phyloP scores from a whole-genome alignment of 2,329 filamentous ascomycete genomes.

The Cladophialophora chaetospira region DNA sequence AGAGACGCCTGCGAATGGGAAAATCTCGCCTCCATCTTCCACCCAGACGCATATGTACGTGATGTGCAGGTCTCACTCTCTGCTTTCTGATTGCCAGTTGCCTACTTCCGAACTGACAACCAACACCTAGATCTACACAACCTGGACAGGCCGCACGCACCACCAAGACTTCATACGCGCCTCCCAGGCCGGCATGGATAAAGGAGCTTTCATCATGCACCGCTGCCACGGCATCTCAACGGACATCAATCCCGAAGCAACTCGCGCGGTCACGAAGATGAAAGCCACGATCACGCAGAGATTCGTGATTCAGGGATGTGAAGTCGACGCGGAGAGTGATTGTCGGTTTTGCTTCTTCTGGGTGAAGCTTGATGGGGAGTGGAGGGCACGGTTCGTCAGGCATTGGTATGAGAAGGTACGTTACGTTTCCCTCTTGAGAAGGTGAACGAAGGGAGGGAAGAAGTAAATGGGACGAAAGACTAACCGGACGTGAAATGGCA shows the following conservation, averaged over 20 bases:
- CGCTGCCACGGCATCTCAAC: conserved; percentile 54
- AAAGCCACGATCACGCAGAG: conserved; percentile 58
- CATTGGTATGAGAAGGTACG: conserved; percentile 55
- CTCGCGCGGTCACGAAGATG: conserved; percentile 56
- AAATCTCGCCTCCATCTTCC: conserved; percentile 55
- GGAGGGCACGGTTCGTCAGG: conserved; percentile 41
- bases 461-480: background rate
- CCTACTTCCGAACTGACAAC: conserved; percentile 16
- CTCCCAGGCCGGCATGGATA: conserved; percentile 54
- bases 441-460: background rate
- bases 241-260: conserved; percentile 44
- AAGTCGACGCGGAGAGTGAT: conserved; percentile 31
- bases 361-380: conserved; percentile 21
- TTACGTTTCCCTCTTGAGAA: background rate
- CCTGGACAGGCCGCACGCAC: conserved; percentile 51
- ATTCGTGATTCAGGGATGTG: conserved; percentile 39
- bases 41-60: conserved; percentile 54
- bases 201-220: conserved; percentile 60
- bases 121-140: conserved; percentile 52
- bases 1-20: conserved; percentile 57
- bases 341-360: conserved; percentile 33
- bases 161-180: conserved; percentile 51
- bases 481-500: background rate
- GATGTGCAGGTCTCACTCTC: conserved; percentile 43
- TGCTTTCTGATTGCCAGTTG: background rate